These are phyloP conservation scores for Solanum arcanum DNA, from an alignment of 257 asterid genomes.

Conservation along the genomic window DNA sequence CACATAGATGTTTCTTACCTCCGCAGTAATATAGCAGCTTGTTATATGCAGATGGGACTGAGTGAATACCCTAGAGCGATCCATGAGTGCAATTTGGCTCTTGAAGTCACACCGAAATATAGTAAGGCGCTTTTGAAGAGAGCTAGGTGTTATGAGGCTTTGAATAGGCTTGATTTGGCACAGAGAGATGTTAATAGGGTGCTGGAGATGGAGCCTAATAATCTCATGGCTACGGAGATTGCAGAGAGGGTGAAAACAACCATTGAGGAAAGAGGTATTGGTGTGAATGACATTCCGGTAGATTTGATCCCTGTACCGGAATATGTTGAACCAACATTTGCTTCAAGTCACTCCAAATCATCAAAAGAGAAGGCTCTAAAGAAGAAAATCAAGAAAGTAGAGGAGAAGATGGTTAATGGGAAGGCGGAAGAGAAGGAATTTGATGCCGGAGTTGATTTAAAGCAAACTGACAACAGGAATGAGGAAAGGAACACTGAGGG, in stretches of 20 bases:
- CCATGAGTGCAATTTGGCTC: conserved; percentile 80
- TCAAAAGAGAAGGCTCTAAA: conserved; percentile 30
- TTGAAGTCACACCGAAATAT: conserved; percentile 73
- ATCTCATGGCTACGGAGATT: conserved; percentile 69
- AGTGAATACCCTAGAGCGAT: conserved; percentile 74
- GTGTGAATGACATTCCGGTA: conserved; percentile 14
- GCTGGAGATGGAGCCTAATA: conserved; percentile 57
- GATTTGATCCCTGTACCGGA: conserved; percentile 39
- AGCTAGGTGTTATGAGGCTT: conserved; percentile 82
- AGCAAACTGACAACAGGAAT: conserved; percentile 19
- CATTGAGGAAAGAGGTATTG: conserved; percentile 27
- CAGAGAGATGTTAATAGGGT: conserved; percentile 55
- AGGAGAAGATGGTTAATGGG: conserved; percentile 19
- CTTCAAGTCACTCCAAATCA: conserved; percentile 16
- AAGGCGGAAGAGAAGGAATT: background rate
- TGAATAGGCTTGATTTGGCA: conserved; percentile 63
- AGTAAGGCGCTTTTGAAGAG: conserved; percentile 84
- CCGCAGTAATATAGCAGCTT: conserved; percentile 75
- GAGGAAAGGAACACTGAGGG: background rate
- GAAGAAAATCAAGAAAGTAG: conserved; percentile 23
- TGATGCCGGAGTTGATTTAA: conserved; percentile 7
- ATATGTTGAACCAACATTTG: conserved; percentile 31
- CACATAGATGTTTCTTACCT: conserved; percentile 66
- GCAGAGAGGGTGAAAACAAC: conserved; percentile 47
- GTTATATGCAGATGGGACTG: conserved; percentile 78